Percentiles rank a stretch among this genome's conserved stretches.
phyloP scores from a whole-genome alignment of 495 filamentous ascomycete species.

The Terfezia claveryi region DNA sequence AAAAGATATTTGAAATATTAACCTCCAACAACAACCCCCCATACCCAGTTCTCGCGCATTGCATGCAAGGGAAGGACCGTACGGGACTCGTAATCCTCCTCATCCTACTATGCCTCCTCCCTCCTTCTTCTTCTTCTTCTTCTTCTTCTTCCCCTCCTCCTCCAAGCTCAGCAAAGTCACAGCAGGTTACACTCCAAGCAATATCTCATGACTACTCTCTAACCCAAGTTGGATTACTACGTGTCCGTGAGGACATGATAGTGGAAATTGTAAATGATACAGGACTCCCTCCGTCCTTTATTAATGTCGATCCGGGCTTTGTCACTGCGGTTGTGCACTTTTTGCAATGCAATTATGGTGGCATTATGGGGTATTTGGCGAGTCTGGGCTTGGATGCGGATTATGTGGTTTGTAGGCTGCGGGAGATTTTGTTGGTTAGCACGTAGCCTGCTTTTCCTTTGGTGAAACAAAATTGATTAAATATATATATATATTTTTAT shows the following conservation, averaged over 20 bases:
- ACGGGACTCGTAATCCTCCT: conserved; percentile 54
- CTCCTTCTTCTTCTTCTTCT: conserved; percentile 24
- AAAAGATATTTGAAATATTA: conserved; percentile 28
- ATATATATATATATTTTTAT: no score
- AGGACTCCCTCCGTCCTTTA: background rate
- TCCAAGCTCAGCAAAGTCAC: no score
- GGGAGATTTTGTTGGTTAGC: background rate
- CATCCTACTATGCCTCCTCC: conserved; percentile 33
- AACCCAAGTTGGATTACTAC: conserved; percentile 35
- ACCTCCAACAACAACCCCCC: conserved; percentile 19
- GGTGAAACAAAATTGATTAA: no score
- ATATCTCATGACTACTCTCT: conserved; percentile 44
- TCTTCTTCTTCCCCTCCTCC: background rate
- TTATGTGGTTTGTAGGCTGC: background rate
- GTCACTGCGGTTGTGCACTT: background rate
- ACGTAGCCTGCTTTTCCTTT: no score
- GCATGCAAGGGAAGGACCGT: conserved; percentile 74
- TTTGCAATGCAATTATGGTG: background rate
- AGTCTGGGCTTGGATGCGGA: background rate
- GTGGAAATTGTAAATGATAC: conserved; percentile 33
- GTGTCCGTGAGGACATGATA: conserved; percentile 39
- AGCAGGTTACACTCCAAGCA: conserved; percentile 17
- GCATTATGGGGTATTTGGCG: background rate
- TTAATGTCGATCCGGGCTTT: background rate
- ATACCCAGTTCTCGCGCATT: conserved; percentile 50